These are phyloP conservation scores for Russula olivacea DNA, from an alignment of 768 basidiomycete species.

Conservation along the genomic window DNA sequence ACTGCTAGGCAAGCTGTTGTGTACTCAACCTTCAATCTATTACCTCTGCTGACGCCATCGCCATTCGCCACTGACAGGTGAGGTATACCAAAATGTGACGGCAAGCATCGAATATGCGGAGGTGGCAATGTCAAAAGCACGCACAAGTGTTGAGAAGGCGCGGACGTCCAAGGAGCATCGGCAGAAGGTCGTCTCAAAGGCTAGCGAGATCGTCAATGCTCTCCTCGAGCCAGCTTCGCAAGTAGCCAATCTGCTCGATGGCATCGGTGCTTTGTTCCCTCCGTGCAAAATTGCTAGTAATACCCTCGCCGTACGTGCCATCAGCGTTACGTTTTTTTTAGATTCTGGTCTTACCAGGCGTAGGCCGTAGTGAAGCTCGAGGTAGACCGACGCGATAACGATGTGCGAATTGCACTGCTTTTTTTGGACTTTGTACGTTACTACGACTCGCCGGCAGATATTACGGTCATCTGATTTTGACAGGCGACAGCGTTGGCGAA, in stretches of 20 bases:
- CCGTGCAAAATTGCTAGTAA: slow-evolving; percentile 13
- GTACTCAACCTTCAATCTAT: neutral
- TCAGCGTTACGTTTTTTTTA: neutral
- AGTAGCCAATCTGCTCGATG: slow-evolving; percentile 19
- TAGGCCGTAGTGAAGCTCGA: slow-evolving; percentile 17
- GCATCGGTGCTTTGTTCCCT: slow-evolving; percentile 13
- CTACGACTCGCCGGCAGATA: neutral
- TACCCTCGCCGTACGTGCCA: slow-evolving; percentile 4
- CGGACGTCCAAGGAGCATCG: slow-evolving; percentile 11
- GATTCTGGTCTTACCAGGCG: neutral
- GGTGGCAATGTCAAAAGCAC: slow-evolving; percentile 4
- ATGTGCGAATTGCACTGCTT: slow-evolving; percentile 14
- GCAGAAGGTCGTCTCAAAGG: slow-evolving; percentile 15
- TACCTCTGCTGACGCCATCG: neutral
- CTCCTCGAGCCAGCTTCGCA: slow-evolving; percentile 19
- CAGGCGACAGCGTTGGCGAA: slow-evolving; percentile 16
- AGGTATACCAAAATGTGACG: slow-evolving; percentile 3
- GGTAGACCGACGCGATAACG: slow-evolving; percentile 14
- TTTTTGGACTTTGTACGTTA: slow-evolving; percentile 8
- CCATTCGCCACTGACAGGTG: too few species aligned
- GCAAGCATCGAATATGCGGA: slow-evolving; percentile 17
- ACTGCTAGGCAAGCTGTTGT: neutral
- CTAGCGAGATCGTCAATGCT: slow-evolving; percentile 20
- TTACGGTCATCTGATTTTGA: neutral
- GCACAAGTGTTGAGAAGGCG: slow-evolving; percentile 10